Evolutionary conservation across 495 filamentous ascomycete genomes (phyloP).

Genomic region (Bacidia rubella): DNA sequence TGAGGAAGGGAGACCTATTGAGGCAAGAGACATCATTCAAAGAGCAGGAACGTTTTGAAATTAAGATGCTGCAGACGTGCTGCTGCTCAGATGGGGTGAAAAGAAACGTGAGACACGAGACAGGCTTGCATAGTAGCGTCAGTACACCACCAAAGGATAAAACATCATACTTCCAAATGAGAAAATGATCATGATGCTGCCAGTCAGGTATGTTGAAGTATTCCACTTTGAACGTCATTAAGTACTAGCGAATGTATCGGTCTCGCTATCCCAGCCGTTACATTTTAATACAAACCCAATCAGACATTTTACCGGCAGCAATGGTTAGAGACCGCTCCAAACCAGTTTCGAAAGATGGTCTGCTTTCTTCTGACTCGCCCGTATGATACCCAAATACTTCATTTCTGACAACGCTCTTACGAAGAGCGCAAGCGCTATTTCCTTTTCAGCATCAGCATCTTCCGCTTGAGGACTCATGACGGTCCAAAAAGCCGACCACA

Average conservation of each 20-base stretch:
- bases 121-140: too few species aligned
- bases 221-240: too few species aligned
- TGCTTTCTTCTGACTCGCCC: conserved; percentile 75
- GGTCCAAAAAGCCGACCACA: conserved; percentile 77
- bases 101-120: too few species aligned
- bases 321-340: conserved; percentile 57
- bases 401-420: conserved; percentile 75
- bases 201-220: too few species aligned
- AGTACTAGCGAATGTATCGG: too few species aligned
- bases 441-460: conserved; percentile 27
- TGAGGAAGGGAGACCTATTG: conserved; percentile 35
- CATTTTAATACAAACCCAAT: too few species aligned
- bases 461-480: conserved; percentile 51
- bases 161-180: too few species aligned
- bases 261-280: too few species aligned
- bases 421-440: conserved; percentile 50
- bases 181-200: too few species aligned
- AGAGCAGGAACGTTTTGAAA: conserved; percentile 2
- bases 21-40: conserved; percentile 38
- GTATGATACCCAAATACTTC: conserved; percentile 72
- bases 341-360: conserved; percentile 78
- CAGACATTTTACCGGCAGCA: too few species aligned
- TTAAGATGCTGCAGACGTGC: not conserved
- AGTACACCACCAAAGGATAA: too few species aligned
- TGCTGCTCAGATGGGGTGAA: too few species aligned